Evolutionary conservation across 2,329 filamentous ascomycete genomes (phyloP).

Genomic region (Taxawa tesnikishii): DNA sequence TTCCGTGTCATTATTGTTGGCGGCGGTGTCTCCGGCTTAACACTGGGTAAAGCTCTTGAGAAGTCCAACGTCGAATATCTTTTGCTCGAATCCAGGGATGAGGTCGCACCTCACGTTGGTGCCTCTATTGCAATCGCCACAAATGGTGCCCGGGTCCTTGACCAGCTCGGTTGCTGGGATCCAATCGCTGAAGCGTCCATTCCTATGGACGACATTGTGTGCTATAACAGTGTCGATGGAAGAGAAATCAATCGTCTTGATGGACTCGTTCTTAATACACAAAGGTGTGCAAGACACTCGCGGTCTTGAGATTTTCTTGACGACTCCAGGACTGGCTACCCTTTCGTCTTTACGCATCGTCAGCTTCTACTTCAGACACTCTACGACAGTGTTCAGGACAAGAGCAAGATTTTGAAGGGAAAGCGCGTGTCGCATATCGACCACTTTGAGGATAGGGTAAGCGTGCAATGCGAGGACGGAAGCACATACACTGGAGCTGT

Average conservation of each 20-base stretch:
- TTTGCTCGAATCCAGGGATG: conserved; percentile 31
- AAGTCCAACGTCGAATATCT: conserved; percentile 34
- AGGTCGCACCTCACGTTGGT: conserved; percentile 34
- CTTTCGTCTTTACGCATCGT: conserved; percentile 15
- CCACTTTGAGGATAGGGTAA: conserved; percentile 1
- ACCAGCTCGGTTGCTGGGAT: conserved; percentile 36
- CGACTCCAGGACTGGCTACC: conserved; percentile 8
- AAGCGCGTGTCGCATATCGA: conserved; percentile 4
- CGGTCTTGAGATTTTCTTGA: background rate
- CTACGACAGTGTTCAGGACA: conserved; percentile 10
- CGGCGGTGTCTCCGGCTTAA: conserved; percentile 36
- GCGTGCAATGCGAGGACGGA: conserved; percentile 5
- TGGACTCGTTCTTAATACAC: too few relatives aligned
- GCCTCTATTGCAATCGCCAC: conserved; percentile 35
- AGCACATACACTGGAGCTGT: conserved; percentile 13
- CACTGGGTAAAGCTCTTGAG: conserved; percentile 35
- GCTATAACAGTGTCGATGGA: too few relatives aligned
- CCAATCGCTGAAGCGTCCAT: too few relatives aligned
- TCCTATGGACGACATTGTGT: too few relatives aligned
- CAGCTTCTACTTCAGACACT: conserved; percentile 15
- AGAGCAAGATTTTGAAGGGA: conserved; percentile 8
- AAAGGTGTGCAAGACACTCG: too few relatives aligned
- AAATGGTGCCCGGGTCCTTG: conserved; percentile 32
- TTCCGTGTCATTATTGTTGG: conserved; percentile 40
- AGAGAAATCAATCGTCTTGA: too few relatives aligned